These are phyloP conservation scores for Leccinum arenicola DNA, from an alignment of 768 basidiomycete species.

Conservation along the genomic window DNA sequence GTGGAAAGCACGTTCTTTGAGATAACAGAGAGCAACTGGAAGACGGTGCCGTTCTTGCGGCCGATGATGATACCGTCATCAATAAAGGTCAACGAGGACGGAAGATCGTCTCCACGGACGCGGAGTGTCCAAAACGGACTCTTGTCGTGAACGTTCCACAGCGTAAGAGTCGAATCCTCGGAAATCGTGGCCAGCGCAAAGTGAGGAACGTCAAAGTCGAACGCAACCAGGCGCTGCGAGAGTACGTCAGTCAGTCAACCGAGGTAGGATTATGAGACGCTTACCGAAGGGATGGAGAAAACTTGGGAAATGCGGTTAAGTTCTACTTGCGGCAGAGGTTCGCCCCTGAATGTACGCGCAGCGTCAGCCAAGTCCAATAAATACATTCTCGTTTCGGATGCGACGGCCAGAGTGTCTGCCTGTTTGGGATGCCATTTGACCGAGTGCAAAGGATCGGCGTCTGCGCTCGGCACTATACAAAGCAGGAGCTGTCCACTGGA, in stretches of 20 bases:
- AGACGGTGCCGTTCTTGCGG: slow-evolving; percentile 78
- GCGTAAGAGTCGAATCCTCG: slow-evolving; percentile 74
- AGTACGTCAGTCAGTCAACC: not conserved
- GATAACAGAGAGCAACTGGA: slow-evolving; percentile 78
- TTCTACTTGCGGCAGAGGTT: slow-evolving; percentile 66
- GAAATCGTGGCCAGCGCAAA: slow-evolving; percentile 79
- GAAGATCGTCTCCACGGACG: slow-evolving; percentile 75
- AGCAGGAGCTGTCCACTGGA: slow-evolving; percentile 63
- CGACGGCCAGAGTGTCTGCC: slow-evolving; percentile 76
- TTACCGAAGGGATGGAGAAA: slow-evolving; percentile 68
- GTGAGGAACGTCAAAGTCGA: slow-evolving; percentile 80
- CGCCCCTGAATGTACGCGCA: slow-evolving; percentile 56
- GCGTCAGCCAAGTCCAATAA: slow-evolving; percentile 70
- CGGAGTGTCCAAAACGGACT: slow-evolving; percentile 73
- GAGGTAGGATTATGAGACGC: slow-evolving; percentile 18
- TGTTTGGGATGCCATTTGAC: slow-evolving; percentile 91
- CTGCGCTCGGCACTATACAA: slow-evolving; percentile 61
- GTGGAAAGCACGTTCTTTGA: slow-evolving; percentile 73
- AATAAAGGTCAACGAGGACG: slow-evolving; percentile 82
- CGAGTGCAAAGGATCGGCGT: slow-evolving; percentile 63
- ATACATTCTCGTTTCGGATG: slow-evolving; percentile 73
- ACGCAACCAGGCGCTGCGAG: slow-evolving; percentile 71
- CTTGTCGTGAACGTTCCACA: slow-evolving; percentile 81
- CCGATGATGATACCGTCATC: slow-evolving; percentile 85
- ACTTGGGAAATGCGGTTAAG: slow-evolving; percentile 66